A percentile compares a stretch with the other conserved stretches of the same genome.
Conservation (phyloP, 257 asterid genomes). For the Solanum peruvianum region DNA sequence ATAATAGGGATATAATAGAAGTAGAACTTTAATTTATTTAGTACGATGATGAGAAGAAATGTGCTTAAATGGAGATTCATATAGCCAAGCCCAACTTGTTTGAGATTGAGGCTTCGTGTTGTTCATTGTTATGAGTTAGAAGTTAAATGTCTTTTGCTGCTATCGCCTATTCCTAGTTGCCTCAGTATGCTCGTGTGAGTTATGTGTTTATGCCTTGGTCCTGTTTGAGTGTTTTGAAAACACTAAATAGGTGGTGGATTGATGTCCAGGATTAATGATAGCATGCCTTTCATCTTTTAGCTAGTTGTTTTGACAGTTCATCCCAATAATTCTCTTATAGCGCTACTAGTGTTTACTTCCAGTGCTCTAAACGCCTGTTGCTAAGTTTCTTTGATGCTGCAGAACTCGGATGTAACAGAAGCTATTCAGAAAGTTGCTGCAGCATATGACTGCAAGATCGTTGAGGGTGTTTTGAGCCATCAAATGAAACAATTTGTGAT, state of each 20-base stretch:
- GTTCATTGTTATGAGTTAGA: neutral
- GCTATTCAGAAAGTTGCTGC: conserved; percentile 60
- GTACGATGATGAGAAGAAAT: neutral
- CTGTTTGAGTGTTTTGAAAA: neutral
- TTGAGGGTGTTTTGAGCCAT: conserved; percentile 89
- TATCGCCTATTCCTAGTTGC: neutral
- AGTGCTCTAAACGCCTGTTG: neutral
- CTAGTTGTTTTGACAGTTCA: neutral
- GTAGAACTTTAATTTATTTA: too few species aligned
- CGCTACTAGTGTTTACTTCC: neutral
- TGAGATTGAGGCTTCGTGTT: neutral
- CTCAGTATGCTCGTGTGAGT: neutral
- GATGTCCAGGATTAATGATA: neutral
- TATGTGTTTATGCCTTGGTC: neutral
- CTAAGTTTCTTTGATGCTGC: neutral
- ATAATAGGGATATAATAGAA: too few species aligned
- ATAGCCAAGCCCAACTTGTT: neutral
- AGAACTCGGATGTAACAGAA: conserved; percentile 10
- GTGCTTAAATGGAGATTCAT: neutral
- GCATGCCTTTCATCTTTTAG: neutral
- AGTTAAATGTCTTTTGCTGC: neutral
- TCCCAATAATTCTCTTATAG: neutral
- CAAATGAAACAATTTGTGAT: conserved; percentile 92
- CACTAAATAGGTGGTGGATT: neutral
- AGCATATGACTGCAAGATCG: conserved; percentile 85